Evolutionary conservation across 2,329 filamentous ascomycete species (phyloP).

Genomic region (Sclerotinia sclerotiorum): DNA sequence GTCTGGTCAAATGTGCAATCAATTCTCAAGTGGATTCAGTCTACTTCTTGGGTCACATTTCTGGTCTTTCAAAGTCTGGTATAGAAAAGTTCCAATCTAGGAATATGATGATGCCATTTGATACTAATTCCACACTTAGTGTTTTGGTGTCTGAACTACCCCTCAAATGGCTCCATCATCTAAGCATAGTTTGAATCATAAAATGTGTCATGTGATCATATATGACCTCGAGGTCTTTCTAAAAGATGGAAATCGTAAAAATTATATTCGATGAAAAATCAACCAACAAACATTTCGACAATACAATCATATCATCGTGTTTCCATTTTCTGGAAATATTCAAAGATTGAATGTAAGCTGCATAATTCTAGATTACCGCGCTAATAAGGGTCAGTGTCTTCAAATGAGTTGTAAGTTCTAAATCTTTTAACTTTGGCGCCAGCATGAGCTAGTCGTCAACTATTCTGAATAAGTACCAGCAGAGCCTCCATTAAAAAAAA

Average conservation of each 20-base stretch:
- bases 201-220: not conserved
- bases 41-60: not conserved
- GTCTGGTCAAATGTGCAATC: not conserved
- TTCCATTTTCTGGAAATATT: not conserved
- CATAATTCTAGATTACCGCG: not conserved
- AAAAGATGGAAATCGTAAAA: not conserved
- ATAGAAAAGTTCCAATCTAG: not conserved
- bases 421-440: not conserved
- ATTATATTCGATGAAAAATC: not conserved
- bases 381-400: not conserved
- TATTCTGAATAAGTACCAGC: too few species aligned
- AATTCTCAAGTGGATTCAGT: not conserved
- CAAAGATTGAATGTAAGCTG: not conserved
- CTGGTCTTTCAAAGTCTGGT: not conserved
- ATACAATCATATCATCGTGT: not conserved
- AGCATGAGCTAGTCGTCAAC: not conserved
- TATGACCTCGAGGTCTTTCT: not conserved
- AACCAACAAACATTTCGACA: not conserved
- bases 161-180: not conserved
- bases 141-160: not conserved
- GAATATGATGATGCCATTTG: not conserved
- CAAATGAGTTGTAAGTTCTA: not conserved
- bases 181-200: not conserved
- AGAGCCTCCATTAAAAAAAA: too few species aligned
- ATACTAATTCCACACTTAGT: not conserved